Percentiles rank a stretch among this genome's conserved stretches.
Conservation (phyloP, 225 moss, liverwort and hornwort genomes). For the Asterella californica region DNA sequence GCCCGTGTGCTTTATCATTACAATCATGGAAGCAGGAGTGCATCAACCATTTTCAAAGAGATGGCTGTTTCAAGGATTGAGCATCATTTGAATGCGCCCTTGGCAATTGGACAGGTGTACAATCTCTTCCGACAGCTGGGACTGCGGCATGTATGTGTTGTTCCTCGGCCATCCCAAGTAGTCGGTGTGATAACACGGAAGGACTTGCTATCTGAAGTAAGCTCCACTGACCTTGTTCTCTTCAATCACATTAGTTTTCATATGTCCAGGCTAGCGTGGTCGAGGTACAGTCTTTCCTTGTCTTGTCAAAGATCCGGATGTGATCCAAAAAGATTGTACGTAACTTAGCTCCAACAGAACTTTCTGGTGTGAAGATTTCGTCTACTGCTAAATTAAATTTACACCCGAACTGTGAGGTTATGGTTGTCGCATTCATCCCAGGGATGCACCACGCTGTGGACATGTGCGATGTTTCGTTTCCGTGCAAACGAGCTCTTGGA, state of each 20-base stretch:
- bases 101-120: slow-evolving; percentile 56
- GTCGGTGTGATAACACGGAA: slow-evolving; percentile 91
- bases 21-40: not conserved
- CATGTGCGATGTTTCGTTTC: not conserved
- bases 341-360: not conserved
- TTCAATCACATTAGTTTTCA: not conserved
- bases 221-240: not conserved
- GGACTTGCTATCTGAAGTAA: slow-evolving; percentile 82
- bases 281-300: not conserved
- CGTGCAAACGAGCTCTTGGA: not conserved
- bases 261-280: not conserved
- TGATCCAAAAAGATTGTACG: not conserved
- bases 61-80: not conserved
- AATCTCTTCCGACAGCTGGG: slow-evolving; percentile 98
- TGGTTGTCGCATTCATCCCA: not conserved
- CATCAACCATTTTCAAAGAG: not conserved
- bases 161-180: slow-evolving; percentile 81
- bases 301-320: not conserved
- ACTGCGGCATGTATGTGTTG: slow-evolving; percentile 94
- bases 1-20: not conserved
- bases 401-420: not conserved
- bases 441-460: not conserved
- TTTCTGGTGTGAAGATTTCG: not conserved
- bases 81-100: not conserved
- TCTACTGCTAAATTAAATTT: not conserved